Percentiles rank a stretch among this genome's conserved stretches.
Evolutionary conservation across 2,329 filamentous ascomycete genomes (phyloP).

Genomic region (Monosporascus sp.): DNA sequence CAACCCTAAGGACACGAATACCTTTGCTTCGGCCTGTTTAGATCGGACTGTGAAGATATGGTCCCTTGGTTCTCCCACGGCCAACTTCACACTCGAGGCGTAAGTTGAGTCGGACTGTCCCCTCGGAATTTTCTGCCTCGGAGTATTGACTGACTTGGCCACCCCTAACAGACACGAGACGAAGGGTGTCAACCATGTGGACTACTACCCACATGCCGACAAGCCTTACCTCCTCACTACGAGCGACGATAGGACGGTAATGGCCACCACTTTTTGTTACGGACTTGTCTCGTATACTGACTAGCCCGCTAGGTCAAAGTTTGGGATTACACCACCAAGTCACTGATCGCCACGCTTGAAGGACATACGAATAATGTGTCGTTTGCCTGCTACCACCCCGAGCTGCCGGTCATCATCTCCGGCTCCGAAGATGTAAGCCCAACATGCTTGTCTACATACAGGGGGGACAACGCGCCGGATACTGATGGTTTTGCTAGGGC

Average conservation of each 20-base stretch:
- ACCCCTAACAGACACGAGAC: conserved; percentile 60
- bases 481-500: conserved; percentile 28
- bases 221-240: conserved; percentile 90
- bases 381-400: conserved; percentile 96
- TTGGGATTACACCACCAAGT: conserved; percentile 99
- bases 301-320: conserved; percentile 60
- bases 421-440: conserved; percentile 76
- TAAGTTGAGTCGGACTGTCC: not conserved
- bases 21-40: conserved; percentile 85
- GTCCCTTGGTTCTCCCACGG: conserved; percentile 87
- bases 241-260: conserved; percentile 84
- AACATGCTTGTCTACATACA: not conserved
- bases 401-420: conserved; percentile 93
- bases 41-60: conserved; percentile 98
- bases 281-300: not conserved
- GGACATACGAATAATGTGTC: conserved; percentile 98
- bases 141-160: not conserved
- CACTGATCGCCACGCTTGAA: conserved; percentile 90
- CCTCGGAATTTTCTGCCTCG: conserved; percentile 19
- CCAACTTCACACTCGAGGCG: conserved; percentile 95
- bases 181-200: conserved; percentile 96
- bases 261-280: not conserved
- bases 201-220: conserved; percentile 74
- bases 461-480: not conserved
- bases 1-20: conserved; percentile 96